phyloP scores from a whole-genome alignment of 257 asterid species.

The Scutellaria minor region DNA sequence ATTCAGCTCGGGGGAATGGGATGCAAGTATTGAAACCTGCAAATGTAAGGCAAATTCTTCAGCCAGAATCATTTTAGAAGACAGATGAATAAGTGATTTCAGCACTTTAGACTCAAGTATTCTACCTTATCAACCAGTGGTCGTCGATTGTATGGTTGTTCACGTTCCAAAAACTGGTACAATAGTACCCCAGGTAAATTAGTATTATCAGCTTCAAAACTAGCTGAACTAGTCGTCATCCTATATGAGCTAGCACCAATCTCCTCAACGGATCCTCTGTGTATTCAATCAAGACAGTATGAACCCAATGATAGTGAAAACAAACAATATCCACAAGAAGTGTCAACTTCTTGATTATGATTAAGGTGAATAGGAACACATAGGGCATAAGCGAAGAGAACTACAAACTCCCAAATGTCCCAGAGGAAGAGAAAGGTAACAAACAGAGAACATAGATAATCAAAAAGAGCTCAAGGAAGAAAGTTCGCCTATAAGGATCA shows the following conservation, averaged over 20 bases:
- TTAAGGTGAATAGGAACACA: background rate
- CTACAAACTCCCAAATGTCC: slow-evolving; percentile 11
- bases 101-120: slow-evolving; percentile 10
- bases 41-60: slow-evolving; percentile 31
- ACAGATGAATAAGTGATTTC: slow-evolving; percentile 12
- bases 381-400: background rate
- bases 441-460: slow-evolving; percentile 1
- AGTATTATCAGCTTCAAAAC: slow-evolving; percentile 45
- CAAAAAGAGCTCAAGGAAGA: slow-evolving; percentile 4
- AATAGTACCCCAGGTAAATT: slow-evolving; percentile 46
- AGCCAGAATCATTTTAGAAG: slow-evolving; percentile 33
- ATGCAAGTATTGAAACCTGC: slow-evolving; percentile 67
- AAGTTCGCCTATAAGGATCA: slow-evolving; percentile 3
- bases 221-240: slow-evolving; percentile 46
- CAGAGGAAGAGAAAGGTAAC: slow-evolving; percentile 23
- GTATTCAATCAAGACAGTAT: slow-evolving; percentile 22
- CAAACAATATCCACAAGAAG: slow-evolving; percentile 13
- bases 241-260: slow-evolving; percentile 50
- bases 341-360: background rate
- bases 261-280: slow-evolving; percentile 48
- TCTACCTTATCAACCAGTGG: slow-evolving; percentile 73
- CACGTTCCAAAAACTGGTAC: slow-evolving; percentile 70
- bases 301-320: slow-evolving; percentile 18
- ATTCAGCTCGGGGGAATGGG: slow-evolving; percentile 65
- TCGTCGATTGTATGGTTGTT: slow-evolving; percentile 66